phyloP scores from a whole-genome alignment of 2,329 filamentous ascomycete species.

The Malbranchea zuffiana region DNA sequence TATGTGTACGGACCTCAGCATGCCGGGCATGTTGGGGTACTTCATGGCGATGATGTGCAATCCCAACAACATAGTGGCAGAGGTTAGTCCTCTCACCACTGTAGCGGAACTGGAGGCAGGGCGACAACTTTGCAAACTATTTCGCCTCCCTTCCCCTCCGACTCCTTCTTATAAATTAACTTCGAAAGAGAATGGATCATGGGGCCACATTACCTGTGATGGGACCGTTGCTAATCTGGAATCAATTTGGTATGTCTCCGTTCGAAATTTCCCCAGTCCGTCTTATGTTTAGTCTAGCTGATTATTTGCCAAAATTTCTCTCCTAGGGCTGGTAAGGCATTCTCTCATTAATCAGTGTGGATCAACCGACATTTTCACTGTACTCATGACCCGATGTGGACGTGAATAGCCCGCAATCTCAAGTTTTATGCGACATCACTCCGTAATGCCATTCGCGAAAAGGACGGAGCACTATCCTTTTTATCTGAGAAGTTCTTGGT shows the following conservation, averaged over 20 bases:
- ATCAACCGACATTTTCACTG: background rate
- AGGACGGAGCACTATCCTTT: too few relatives aligned
- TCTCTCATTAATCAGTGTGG: conserved; percentile 8
- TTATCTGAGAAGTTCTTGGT: conserved; percentile 23
- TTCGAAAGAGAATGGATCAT: conserved; percentile 22
- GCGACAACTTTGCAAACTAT: conserved; percentile 36
- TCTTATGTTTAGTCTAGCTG: too few relatives aligned
- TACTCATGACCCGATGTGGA: too few relatives aligned
- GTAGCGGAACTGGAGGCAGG: conserved; percentile 37
- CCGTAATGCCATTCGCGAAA: conserved; percentile 23
- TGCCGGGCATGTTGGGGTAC: conserved; percentile 37
- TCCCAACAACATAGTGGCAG: conserved; percentile 40
- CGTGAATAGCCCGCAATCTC: conserved; percentile 37
- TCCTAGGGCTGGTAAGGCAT: too few relatives aligned
- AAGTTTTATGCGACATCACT: conserved; percentile 40
- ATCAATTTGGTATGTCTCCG: conserved; percentile 42
- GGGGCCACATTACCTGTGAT: conserved; percentile 40
- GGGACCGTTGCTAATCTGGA: conserved; percentile 37
- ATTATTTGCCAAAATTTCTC: too few relatives aligned
- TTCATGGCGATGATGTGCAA: conserved; percentile 44
- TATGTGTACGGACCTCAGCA: conserved; percentile 36
- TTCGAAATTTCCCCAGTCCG: too few relatives aligned
- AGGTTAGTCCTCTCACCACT: conserved; percentile 39
- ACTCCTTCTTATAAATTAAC: too few relatives aligned
- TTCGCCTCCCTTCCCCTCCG: conserved; percentile 35